Percentiles rank a stretch among this genome's conserved stretches.
These are phyloP conservation scores for Testicularia cyperi DNA, from an alignment of 1,284 basidiomycete genomes.

Conservation along the genomic window DNA sequence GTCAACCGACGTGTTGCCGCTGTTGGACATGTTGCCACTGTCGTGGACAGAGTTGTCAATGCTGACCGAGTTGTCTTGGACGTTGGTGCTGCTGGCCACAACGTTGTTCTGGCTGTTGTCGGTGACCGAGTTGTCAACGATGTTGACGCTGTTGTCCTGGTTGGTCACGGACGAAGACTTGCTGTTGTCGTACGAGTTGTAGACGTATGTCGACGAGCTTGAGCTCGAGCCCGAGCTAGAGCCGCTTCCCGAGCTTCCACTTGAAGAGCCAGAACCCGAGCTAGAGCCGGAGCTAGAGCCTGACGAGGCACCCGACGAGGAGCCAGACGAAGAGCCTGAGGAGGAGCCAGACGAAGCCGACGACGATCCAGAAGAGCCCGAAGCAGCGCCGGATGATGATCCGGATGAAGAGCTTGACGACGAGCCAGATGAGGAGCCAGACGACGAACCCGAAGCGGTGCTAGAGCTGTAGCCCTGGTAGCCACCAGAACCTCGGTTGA, in stretches of 20 bases:
- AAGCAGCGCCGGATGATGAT: background rate
- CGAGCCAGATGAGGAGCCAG: background rate
- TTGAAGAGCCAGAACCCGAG: background rate
- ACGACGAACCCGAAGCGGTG: background rate
- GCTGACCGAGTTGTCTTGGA: background rate
- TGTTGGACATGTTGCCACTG: too few relatives aligned
- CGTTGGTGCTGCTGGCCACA: background rate
- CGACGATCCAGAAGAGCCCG: background rate
- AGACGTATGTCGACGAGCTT: slow-evolving; percentile 11
- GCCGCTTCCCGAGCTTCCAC: background rate
- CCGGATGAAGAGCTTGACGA: background rate
- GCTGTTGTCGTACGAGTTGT: slow-evolving; percentile 30
- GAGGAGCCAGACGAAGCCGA: background rate
- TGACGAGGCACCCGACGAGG: background rate
- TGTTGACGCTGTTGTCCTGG: background rate
- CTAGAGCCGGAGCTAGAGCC: background rate
- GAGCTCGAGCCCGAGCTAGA: slow-evolving; percentile 2
- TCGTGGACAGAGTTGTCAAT: background rate
- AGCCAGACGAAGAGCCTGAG: background rate
- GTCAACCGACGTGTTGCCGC: too few relatives aligned
- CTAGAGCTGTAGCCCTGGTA: background rate
- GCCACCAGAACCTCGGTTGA: slow-evolving; percentile 8
- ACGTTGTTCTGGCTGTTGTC: background rate
- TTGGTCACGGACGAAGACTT: background rate
- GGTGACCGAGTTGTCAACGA: slow-evolving; percentile 1